Conservation (phyloP, 306 rosid species). For the Quercus berberidifolia region DNA sequence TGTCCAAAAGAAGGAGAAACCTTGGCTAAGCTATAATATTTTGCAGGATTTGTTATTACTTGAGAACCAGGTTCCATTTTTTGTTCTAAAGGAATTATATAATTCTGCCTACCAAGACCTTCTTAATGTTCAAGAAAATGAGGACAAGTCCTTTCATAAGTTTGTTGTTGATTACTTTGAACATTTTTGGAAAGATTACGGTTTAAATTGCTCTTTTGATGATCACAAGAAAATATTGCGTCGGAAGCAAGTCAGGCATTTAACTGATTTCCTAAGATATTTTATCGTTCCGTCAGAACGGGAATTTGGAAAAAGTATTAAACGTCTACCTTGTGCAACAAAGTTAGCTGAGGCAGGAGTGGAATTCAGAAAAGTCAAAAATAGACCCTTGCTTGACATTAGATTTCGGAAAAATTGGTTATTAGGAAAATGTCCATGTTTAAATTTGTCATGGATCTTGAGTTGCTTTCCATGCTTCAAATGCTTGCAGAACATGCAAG, state of each 20-base stretch:
- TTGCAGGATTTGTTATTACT: constrained; percentile 22
- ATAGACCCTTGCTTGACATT: background rate
- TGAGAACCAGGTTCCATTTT: constrained; percentile 24
- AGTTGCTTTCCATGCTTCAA: background rate
- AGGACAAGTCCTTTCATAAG: background rate
- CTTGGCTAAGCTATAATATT: constrained; percentile 19
- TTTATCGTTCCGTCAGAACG: accelerated
- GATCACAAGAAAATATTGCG: too few species aligned
- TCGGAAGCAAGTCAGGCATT: background rate
- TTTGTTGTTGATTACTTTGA: background rate
- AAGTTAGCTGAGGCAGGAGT: constrained; percentile 4
- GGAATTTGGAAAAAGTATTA: too few species aligned
- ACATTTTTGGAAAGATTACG: accelerated
- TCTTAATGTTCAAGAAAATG: background rate
- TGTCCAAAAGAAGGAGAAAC: background rate
- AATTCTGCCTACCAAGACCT: background rate
- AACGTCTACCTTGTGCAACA: background rate
- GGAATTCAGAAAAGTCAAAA: background rate
- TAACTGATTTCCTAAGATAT: background rate
- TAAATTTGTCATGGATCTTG: background rate
- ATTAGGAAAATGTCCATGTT: background rate
- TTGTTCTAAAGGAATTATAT: constrained; percentile 5
- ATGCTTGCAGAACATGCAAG: background rate
- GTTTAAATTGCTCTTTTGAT: too few species aligned
- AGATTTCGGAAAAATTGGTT: background rate